Evolutionary conservation across 495 filamentous ascomycete species (phyloP).

Genomic region (Penicillium fimorum): DNA sequence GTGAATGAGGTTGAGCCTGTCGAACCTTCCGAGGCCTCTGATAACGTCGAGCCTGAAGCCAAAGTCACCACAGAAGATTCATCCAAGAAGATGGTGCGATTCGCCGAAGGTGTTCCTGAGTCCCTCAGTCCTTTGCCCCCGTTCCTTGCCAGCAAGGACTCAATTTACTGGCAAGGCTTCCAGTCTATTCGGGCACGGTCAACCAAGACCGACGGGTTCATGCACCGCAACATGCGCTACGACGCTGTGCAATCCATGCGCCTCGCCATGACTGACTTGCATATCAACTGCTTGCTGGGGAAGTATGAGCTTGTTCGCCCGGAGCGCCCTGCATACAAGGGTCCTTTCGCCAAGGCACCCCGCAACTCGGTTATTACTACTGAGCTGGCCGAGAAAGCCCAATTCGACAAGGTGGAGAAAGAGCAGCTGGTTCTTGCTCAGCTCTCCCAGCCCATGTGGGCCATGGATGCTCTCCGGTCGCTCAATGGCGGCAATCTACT

Average conservation of each 20-base stretch:
- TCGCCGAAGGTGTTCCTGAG: slow-evolving; percentile 55
- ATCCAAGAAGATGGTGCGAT: slow-evolving; percentile 75
- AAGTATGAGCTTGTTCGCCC: slow-evolving; percentile 62
- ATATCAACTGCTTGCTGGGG: slow-evolving; percentile 71
- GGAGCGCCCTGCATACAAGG: slow-evolving; percentile 48
- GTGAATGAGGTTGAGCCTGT: slow-evolving; percentile 46
- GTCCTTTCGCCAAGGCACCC: slow-evolving; percentile 52
- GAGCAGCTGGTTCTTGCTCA: slow-evolving; percentile 77
- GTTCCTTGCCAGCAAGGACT: slow-evolving; percentile 56
- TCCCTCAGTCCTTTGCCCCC: slow-evolving; percentile 34
- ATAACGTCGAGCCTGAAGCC: slow-evolving; percentile 17
- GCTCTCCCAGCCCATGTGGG: slow-evolving; percentile 73
- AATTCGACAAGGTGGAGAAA: slow-evolving; percentile 61
- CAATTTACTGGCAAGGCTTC: slow-evolving; percentile 91
- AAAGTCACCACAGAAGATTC: slow-evolving; percentile 20
- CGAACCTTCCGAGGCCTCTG: slow-evolving; percentile 23
- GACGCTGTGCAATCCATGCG: slow-evolving; percentile 86
- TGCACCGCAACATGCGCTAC: slow-evolving; percentile 79
- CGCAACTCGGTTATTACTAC: slow-evolving; percentile 49
- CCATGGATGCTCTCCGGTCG: slow-evolving; percentile 71
- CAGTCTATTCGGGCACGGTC: slow-evolving; percentile 62
- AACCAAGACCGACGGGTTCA: slow-evolving; percentile 68
- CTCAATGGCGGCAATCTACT: slow-evolving; percentile 81
- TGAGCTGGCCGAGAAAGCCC: slow-evolving; percentile 44
- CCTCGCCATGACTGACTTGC: slow-evolving; percentile 59